Evolutionary conservation across 2,329 filamentous ascomycete genomes (phyloP), one percentile per base, ranked within the genome.

Genomic region (Curvularia sp.): DNA sequence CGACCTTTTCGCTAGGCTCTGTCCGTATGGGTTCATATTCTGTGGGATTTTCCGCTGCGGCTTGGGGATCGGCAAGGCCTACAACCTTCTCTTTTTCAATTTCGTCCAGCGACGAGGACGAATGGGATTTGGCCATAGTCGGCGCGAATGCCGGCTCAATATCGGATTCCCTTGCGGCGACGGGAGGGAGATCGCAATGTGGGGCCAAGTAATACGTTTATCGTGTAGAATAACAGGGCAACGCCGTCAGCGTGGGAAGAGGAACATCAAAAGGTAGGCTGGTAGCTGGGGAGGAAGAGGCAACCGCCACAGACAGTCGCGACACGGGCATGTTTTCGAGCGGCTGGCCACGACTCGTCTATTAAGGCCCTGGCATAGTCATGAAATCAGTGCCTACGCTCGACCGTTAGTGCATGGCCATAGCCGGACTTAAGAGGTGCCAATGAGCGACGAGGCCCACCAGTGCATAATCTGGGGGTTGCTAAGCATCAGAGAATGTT

Each of bases 51-150:
- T 73, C 54, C 41, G 70, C 69, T 53, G 74, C 74, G 2, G 68
- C 75, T 31, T 77, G 69, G 4, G 70, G 71, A 55, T 79, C 77
- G 42, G 65, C 71, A 13, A 76, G 61, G 20, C 67, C 69, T 59
- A 75, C 73, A 1, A 75, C 75, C 54, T 77, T 78, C 64, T 79
- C 77, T 58, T 75, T 76, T 49, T 74, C 69, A 15, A 61, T 65
- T 48, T 68, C 67, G n/a, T 65, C 62, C 5, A 70, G 51, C 8
- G 69, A 71, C 28, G 65, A 65, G 12, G 65, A 54, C 20, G 71
- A 71, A 18, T 59, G 64, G 15, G 67, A 72, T 60, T 67, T 70
- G 3, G 49, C 51, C 58, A 60, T 54, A 22, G n/a, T 24, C 31
- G 49, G 48, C 51, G 61, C 47, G 22, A 39, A 28, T 26, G 47